Evolutionary conservation across 164 flowering plant species (phyloP), one percentile per base, ranked within the genome.

Genomic region (Vitis rupestris): DNA sequence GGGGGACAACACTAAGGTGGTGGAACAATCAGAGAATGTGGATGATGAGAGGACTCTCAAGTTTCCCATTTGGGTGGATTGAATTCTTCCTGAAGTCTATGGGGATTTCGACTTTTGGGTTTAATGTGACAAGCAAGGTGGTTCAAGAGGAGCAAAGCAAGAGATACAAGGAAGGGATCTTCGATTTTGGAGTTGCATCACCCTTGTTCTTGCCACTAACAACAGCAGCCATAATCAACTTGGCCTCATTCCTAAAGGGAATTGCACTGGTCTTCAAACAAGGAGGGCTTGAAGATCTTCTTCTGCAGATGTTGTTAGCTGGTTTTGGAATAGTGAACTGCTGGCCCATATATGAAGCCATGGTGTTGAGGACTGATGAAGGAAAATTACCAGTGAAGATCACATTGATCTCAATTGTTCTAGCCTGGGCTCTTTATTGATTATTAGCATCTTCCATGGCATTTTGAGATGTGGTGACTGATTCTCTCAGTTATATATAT

Each of bases 101-200:
- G 6, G 44, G 44, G 6, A 37, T 37, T 37, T 37, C 50, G 8
- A 62, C 50, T 0, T 58, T 9, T 4, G 4, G 12, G 31, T 37
- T 37, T 6, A 37, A 37, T 37, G 44, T 37, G 44, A 37, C 44
- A 37, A 37, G 7, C 44, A 37, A 16, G 3, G 77, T 79, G 12
- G 44, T 74, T 0, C 87, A 86, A 10, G 76, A 76, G 8, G 84
- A 83, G 62, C 78, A 74, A 63, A 69, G 75, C 61, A 83, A 81
- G 63, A 59, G 78, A 47, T 89, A 86, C 31, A 75, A 87, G 14
- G 77, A 80, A 64, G 87, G 80, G n/a, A 29, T 72, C 0, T 83
- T 81, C 13, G 94, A 87, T 53, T 89, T 87, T 17, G 88, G 91
- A 12, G 78, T 79, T 8, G 56, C 72, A 1, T 81, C 88, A 0